Conservation (phyloP, 73 alveolate species). For the Tetrahymena elliotti region DNA sequence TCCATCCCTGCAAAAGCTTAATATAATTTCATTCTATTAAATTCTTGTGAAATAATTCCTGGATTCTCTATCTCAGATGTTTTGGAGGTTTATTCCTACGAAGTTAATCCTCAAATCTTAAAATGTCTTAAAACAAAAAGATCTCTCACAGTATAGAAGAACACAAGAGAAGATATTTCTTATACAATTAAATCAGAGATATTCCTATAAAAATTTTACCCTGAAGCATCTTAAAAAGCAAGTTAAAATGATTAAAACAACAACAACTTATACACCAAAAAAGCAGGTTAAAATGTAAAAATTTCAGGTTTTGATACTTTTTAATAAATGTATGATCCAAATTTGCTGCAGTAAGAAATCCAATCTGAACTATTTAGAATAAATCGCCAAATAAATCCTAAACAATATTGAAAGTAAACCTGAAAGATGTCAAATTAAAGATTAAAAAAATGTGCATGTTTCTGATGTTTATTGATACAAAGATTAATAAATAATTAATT, state of each 20-base stretch:
- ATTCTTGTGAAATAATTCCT: background rate
- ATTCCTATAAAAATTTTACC: background rate
- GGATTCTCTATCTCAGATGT: background rate
- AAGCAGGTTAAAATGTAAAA: background rate
- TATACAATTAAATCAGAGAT: background rate
- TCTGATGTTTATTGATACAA: no score
- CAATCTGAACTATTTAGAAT: background rate
- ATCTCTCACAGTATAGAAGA: background rate
- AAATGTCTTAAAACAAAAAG: background rate
- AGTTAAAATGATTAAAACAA: background rate
- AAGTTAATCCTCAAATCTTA: background rate
- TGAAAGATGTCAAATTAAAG: background rate
- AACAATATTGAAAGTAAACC: background rate
- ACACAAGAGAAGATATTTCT: background rate
- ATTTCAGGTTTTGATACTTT: background rate
- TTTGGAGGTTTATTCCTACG: background rate
- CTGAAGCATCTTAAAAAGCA: background rate
- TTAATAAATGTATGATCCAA: background rate
- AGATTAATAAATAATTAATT: no score
- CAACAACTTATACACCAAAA: background rate
- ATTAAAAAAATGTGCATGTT: background rate
- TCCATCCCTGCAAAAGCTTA: background rate
- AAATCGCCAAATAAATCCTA: background rate
- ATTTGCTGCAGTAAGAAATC: background rate
- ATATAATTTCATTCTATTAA: background rate